phyloP scores from a whole-genome alignment of 306 rosid species.

The Carpinus viminea region DNA sequence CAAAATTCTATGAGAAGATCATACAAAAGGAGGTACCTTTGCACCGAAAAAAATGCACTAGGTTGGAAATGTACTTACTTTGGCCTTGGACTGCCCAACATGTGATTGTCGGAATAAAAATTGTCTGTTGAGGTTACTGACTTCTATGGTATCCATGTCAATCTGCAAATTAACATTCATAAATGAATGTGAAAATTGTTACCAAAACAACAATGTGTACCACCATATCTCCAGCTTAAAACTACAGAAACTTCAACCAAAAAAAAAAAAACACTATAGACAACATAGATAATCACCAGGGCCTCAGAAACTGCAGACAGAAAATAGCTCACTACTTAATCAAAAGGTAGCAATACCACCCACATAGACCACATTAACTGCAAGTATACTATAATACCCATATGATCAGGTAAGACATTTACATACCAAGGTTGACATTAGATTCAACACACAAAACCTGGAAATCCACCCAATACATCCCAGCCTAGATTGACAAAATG shows the following conservation, averaged over 20 bases:
- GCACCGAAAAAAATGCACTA: constrained; percentile 15
- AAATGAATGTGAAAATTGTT: constrained; percentile 7
- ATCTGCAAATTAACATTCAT: constrained; percentile 60
- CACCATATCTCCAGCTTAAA: constrained; percentile 22
- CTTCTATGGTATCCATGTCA: constrained; percentile 99
- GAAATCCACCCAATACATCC: not conserved
- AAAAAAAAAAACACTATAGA: not conserved
- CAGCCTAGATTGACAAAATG: not conserved
- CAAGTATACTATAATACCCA: not conserved
- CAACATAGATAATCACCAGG: not conserved
- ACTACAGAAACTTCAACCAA: not conserved
- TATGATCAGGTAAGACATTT: not conserved
- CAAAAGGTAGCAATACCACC: not conserved
- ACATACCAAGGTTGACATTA: not conserved
- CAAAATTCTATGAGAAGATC: constrained; percentile 33
- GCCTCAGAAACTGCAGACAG: not conserved
- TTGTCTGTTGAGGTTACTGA: constrained; percentile 98
- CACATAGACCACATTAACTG: not conserved
- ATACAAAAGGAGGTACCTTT: constrained; percentile 18
- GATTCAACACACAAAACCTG: not conserved
- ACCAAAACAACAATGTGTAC: not conserved
- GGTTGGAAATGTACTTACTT: constrained; percentile 49
- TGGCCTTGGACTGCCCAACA: constrained; percentile 96
- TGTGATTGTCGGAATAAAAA: constrained; percentile 96
- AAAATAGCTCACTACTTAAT: not conserved